Evolutionary conservation across 495 filamentous ascomycete genomes (phyloP), one percentile per base, ranked within the genome.

Genomic region (Cercophora samala): DNA sequence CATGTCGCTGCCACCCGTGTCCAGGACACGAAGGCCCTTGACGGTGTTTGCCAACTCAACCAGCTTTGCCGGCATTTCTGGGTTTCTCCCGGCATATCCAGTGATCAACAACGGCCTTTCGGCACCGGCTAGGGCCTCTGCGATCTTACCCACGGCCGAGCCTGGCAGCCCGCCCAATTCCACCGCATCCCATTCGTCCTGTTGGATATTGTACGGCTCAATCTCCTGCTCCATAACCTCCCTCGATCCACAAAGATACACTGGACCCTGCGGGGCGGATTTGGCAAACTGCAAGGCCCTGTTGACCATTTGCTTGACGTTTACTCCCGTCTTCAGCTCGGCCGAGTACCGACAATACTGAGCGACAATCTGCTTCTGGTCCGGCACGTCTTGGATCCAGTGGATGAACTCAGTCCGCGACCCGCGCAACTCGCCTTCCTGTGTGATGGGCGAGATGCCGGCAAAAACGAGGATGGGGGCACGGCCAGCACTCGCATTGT

Each of bases 371-470:
- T 90, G 89, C 74, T 92, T 93, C 79, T 98, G 94, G 68, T 98
- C 93, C 1, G 93, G 94, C 6, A 97, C 92, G 78, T 98, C 92
- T 73, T 98, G 94, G 53, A 97, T 93, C 91, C 94, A 98, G 73
- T 98, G 94, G 72, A 97, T 98, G 75, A 94, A 97, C 78, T 97
- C 94, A 0, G 93, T 97, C 54, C 94, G 84, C 4, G 88, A 91
- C 2, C 94, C 94, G 22, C 91, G 84, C 82, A 93, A 86, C 79
- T 97, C 94, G 4, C 94, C 94, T 69, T 98, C 93, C 46, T 91
- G 87, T 2, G 94, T 97, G 72, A 90, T 96, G 0, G 94, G 94
- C 1, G 88, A 92, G 29, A 98, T 80, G 13, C 94, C 94, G 1
- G 94, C 94, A 73, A 98, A 97, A 25, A 98, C 90, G 32, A 98